phyloP scores from a whole-genome alignment of 2,329 filamentous ascomycete genomes.

The Colletotrichum sp. region DNA sequence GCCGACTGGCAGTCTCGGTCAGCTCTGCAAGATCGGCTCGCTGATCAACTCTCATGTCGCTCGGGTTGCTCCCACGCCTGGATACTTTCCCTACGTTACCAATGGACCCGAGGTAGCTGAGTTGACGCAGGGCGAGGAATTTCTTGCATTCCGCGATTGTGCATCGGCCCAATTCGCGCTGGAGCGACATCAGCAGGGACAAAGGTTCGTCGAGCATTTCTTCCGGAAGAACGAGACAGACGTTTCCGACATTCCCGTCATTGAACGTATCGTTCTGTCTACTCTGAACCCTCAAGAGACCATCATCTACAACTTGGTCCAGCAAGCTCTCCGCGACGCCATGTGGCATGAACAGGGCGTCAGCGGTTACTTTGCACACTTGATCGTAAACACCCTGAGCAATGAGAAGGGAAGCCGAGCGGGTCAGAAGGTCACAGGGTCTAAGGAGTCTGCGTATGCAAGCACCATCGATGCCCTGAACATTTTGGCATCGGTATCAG shows the following conservation, averaged over 20 bases:
- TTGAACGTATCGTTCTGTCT: slow-evolving; percentile 30
- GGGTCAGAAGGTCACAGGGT: neutral
- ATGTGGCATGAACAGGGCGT: slow-evolving; percentile 29
- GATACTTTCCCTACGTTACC: slow-evolving; percentile 40
- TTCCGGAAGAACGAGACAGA: slow-evolving; percentile 35
- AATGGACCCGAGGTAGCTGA: slow-evolving; percentile 32
- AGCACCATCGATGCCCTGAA: slow-evolving; percentile 5
- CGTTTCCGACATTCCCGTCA: slow-evolving; percentile 21
- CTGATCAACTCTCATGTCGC: slow-evolving; percentile 44
- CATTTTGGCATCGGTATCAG: neutral
- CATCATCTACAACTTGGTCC: slow-evolving; percentile 30
- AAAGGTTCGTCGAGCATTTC: slow-evolving; percentile 33
- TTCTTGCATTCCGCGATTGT: slow-evolving; percentile 34
- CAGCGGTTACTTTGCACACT: neutral
- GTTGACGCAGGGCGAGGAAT: slow-evolving; percentile 36
- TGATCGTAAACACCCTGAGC: neutral
- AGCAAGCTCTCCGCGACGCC: slow-evolving; percentile 31
- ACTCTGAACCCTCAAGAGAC: slow-evolving; percentile 26
- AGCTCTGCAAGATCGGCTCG: slow-evolving; percentile 37
- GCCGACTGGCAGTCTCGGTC: slow-evolving; percentile 36
- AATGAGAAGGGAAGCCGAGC: neutral
- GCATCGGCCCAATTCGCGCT: slow-evolving; percentile 36
- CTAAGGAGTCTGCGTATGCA: neutral
- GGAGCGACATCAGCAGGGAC: slow-evolving; percentile 38
- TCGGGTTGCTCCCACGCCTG: slow-evolving; percentile 33